These are phyloP conservation scores for Malbranchea zuffiana DNA, from an alignment of 2,329 filamentous ascomycete genomes.

Conservation along the genomic window DNA sequence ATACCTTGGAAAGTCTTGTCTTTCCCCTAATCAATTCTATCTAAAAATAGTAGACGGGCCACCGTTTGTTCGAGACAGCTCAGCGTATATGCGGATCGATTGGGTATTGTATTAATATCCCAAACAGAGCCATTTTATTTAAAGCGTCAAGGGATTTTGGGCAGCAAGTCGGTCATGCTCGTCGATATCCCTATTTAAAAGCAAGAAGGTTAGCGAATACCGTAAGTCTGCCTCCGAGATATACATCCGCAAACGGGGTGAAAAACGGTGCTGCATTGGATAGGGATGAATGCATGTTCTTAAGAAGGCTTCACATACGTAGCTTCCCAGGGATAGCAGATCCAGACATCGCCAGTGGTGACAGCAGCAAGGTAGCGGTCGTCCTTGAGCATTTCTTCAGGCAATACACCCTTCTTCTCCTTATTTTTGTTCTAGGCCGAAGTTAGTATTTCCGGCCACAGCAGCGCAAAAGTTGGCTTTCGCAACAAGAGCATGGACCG, in stretches of 20 bases:
- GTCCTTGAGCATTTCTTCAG: conserved; percentile 61
- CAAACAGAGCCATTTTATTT: no score
- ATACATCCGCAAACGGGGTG: not conserved
- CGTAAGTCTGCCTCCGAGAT: not conserved
- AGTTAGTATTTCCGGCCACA: conserved; percentile 11
- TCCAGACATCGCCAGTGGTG: conserved; percentile 92
- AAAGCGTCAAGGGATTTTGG: conserved; percentile 10
- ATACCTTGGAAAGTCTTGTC: no score
- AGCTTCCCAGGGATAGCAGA: conserved; percentile 98
- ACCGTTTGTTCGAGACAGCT: no score
- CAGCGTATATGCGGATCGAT: no score
- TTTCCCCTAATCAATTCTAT: no score
- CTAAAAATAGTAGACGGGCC: no score
- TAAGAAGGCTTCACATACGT: conserved; percentile 39
- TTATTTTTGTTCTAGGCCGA: conserved; percentile 81
- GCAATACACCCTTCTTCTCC: conserved; percentile 78
- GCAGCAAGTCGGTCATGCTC: conserved; percentile 67
- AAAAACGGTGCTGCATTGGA: not conserved
- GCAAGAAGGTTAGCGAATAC: conserved; percentile 15
- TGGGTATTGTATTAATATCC: no score
- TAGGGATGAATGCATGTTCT: not conserved
- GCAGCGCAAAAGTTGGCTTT: not conserved
- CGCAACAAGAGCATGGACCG: no score
- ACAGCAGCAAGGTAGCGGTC: conserved; percentile 72
- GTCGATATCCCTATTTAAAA: conserved; percentile 59